phyloP scores from a whole-genome alignment of 2,329 filamentous ascomycete genomes.

The Cercospora brassicicola region DNA sequence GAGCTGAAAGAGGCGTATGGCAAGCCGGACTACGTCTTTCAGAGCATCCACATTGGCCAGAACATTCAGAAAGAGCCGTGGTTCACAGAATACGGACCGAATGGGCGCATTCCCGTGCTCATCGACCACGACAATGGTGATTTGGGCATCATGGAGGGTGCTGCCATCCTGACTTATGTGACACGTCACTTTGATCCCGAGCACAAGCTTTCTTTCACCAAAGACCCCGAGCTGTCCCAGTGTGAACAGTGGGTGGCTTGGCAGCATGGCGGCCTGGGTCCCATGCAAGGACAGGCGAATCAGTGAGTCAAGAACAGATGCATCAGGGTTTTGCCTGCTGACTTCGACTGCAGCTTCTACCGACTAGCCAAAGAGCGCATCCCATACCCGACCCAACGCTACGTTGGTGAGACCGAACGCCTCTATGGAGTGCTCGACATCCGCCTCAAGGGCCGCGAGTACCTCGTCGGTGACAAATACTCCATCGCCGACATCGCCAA shows the following conservation, averaged over 20 bases:
- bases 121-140: conserved; percentile 64
- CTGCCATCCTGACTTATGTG: conserved; percentile 48
- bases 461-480: conserved; percentile 50
- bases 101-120: conserved; percentile 65
- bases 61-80: conserved; percentile 68
- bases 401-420: conserved; percentile 51
- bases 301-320: conserved; percentile 21
- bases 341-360: conserved; percentile 35
- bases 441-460: conserved; percentile 44
- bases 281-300: conserved; percentile 44
- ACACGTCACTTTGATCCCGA: conserved; percentile 51
- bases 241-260: conserved; percentile 63
- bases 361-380: conserved; percentile 48
- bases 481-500: conserved; percentile 50
- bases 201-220: conserved; percentile 49
- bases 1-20: conserved; percentile 67
- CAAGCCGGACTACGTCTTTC: conserved; percentile 57
- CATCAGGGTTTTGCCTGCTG: background rate
- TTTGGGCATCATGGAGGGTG: conserved; percentile 54
- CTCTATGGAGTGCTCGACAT: conserved; percentile 49
- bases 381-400: conserved; percentile 48
- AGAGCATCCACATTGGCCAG: conserved; percentile 59
- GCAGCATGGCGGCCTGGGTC: conserved; percentile 44
- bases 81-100: conserved; percentile 64
- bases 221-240: conserved; percentile 48